Evolutionary conservation across 352 stramenopile species (phyloP), one percentile per base, ranked within the genome.

Genomic region (Globisporangium nunn): DNA sequence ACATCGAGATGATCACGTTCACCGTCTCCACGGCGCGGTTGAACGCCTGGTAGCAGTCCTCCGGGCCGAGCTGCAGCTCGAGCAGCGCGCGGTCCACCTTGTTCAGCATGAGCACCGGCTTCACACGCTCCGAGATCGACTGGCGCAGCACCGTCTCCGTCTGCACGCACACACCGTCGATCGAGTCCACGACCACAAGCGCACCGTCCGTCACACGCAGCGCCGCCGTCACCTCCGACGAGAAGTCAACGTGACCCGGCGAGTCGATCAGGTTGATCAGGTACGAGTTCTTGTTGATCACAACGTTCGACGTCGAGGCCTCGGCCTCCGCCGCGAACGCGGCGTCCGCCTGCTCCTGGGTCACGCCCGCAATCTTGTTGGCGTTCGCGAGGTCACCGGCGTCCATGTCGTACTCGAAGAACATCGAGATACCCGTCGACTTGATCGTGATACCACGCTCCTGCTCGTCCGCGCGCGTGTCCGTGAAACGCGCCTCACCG

Each of bases 201-300:
- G 97, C 98, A 81, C 97, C 97, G 73, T 99, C 98, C 61, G 96
- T 99, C 50, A 99, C 96, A 96, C 96, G 97, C 50, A 99, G 91
- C 47, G 98, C 96, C 59, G 97, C 96, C 55, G 97, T 99, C 52
- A 99, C 97, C 78, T 99, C 98, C 28, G 94, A 99, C 41, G 95
- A 99, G 71, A 99, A 99, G 84, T 99, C 97, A 74, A 99, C 97
- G 96, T 99, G 97, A 91, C 97, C 98, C 55, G 98, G 97, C 58
- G 96, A 99, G 81, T 99, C 98, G 73, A 99, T 99, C 58, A 99
- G 78, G 85, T 99, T 99, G 82, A 99, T 99, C 61, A 99, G 70
- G 81, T 98, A 99, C 58, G 91, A 98, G 68, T 98, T 99, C 68
- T 98, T 88, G 49, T 81, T 97, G 70, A 99, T 99, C 48, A 87